Percentiles rank a stretch among this genome's conserved stretches.
Evolutionary conservation across 2,329 filamentous ascomycete genomes (phyloP).

Genomic region (Penicillium brasilianum): DNA sequence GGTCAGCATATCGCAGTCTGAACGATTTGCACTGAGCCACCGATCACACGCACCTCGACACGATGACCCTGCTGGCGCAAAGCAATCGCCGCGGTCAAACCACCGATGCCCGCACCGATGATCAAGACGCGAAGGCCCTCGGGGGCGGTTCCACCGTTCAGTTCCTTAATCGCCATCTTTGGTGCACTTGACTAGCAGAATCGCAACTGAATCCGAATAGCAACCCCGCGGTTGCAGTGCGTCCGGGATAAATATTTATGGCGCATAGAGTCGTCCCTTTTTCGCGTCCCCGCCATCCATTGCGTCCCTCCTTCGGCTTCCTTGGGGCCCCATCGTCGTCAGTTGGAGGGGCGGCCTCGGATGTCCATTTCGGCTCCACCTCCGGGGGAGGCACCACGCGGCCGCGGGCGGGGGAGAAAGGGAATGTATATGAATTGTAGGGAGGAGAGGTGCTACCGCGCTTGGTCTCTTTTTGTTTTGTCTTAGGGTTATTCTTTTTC

Average conservation of each 20-base stretch:
- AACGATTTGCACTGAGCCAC: neutral
- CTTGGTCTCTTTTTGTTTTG: neutral
- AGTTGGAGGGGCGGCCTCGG: neutral
- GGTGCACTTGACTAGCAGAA: neutral
- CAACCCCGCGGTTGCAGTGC: neutral
- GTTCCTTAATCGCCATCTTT: slow-evolving; percentile 27
- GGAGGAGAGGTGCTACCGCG: neutral
- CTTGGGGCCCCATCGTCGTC: neutral
- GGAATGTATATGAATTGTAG: slow-evolving; percentile 15
- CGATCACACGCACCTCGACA: slow-evolving; percentile 38
- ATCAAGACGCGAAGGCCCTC: slow-evolving; percentile 37
- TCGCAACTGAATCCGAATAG: neutral
- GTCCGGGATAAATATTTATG: slow-evolving; percentile 6
- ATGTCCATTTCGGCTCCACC: slow-evolving; percentile 36
- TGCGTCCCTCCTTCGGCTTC: neutral
- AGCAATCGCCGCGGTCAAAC: slow-evolving; percentile 49
- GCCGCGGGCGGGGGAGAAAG: slow-evolving; percentile 2
- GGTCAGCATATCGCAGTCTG: neutral
- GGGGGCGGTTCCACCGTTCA: slow-evolving; percentile 11
- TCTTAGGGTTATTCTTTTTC: neutral
- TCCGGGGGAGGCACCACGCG: slow-evolving; percentile 16
- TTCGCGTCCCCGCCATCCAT: too few relatives aligned
- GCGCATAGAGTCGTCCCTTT: neutral
- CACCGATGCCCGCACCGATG: slow-evolving; percentile 43
- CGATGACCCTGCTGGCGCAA: slow-evolving; percentile 59